Percentiles rank a stretch among this genome's conserved stretches.
Evolutionary conservation across 2,329 filamentous ascomycete genomes (phyloP).

Genomic region (Colletotrichum neosansevieriae): DNA sequence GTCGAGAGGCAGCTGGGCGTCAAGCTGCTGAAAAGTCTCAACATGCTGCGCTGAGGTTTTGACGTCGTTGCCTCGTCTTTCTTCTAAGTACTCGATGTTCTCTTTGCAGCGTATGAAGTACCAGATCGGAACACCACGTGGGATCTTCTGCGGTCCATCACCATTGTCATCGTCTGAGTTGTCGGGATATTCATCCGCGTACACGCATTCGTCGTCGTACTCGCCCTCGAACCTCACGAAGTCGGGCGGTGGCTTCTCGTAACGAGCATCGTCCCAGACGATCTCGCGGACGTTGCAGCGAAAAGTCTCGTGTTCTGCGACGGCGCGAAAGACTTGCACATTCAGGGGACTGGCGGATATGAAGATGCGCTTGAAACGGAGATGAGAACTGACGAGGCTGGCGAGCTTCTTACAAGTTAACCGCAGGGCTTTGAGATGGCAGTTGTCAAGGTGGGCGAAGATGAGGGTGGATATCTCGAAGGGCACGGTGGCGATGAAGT

Average conservation of each 20-base stretch:
- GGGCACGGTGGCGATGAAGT: neutral
- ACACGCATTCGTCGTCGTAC: neutral
- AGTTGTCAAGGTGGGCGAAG: neutral
- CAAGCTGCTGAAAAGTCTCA: conserved; percentile 6
- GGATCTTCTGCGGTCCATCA: neutral
- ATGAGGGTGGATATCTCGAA: conserved; percentile 1
- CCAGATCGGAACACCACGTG: conserved; percentile 2
- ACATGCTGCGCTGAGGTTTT: neutral
- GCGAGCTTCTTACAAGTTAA: conserved; percentile 14
- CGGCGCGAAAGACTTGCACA: no score
- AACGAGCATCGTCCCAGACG: conserved; percentile 52
- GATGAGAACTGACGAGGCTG: neutral
- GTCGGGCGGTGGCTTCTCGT: neutral
- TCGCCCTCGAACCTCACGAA: neutral
- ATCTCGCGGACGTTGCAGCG: conserved; percentile 51
- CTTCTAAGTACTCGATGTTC: neutral
- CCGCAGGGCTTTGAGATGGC: conserved; percentile 22
- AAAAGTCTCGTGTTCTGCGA: conserved; percentile 46
- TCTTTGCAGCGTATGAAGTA: neutral
- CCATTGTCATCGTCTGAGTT: neutral
- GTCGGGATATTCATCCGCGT: neutral
- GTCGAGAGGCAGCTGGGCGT: neutral
- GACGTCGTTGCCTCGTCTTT: neutral
- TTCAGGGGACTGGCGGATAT: no score
- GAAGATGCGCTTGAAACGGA: no score